phyloP scores from a whole-genome alignment of 139 green algal species.

The Chlamydomonas urium region DNA sequence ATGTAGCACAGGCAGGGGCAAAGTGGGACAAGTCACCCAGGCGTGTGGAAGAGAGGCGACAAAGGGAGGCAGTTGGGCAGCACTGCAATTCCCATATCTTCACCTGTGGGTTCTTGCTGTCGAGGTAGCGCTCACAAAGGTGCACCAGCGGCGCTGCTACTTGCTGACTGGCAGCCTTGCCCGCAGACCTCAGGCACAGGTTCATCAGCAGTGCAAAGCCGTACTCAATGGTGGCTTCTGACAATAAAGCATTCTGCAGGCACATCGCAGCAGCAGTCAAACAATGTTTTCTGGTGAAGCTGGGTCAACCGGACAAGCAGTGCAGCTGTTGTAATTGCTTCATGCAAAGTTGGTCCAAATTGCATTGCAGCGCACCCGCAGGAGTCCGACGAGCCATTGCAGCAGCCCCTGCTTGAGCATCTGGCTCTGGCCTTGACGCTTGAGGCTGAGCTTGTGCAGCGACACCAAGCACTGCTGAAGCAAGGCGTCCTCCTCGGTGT shows the following conservation, averaged over 20 bases:
- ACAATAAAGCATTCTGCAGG: too few relatives aligned
- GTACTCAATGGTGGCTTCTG: slow-evolving; percentile 27
- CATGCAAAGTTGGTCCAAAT: too few relatives aligned
- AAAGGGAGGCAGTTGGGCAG: background rate
- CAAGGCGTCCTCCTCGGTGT: slow-evolving; percentile 3
- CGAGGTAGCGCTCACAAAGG: slow-evolving; percentile 19
- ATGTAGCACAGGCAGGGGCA: too few relatives aligned
- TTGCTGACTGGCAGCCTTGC: background rate
- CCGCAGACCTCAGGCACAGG: slow-evolving; percentile 29
- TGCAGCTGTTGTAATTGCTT: too few relatives aligned
- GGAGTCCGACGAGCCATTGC: slow-evolving; percentile 20
- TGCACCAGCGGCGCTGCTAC: slow-evolving; percentile 13
- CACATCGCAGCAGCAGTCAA: too few relatives aligned
- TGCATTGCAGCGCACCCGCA: slow-evolving; percentile 28
- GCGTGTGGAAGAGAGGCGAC: background rate
- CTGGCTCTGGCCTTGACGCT: slow-evolving; percentile 23
- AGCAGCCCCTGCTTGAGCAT: slow-evolving; percentile 29
- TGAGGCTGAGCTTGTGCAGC: slow-evolving; percentile 42
- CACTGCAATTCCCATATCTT: too few relatives aligned
- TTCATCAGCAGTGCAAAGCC: slow-evolving; percentile 42
- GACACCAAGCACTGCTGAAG: slow-evolving; percentile 22
- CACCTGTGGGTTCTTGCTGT: slow-evolving; percentile 18
- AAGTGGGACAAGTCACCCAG: too few relatives aligned
- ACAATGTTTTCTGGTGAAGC: too few relatives aligned
- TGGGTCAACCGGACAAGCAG: too few relatives aligned